Conservation (phyloP, 2,329 filamentous ascomycete species). For the Fusarium sp. region DNA sequence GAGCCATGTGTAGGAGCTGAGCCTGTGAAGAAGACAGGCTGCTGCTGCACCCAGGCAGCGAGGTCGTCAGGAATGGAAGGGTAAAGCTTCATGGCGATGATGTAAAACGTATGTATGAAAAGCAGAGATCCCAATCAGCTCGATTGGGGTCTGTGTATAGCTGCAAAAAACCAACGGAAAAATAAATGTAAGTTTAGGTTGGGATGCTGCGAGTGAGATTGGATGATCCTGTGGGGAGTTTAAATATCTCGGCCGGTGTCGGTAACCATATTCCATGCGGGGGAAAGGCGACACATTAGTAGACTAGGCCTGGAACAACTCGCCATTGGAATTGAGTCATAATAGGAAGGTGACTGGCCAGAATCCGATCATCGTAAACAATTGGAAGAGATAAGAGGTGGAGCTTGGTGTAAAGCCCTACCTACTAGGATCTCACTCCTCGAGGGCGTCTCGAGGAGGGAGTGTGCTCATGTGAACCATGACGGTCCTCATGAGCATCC, state of each 20-base stretch:
- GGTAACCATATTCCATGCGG: slow-evolving; percentile 33
- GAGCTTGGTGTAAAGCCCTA: slow-evolving; percentile 39
- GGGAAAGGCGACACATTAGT: slow-evolving; percentile 30
- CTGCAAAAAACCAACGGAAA: slow-evolving; percentile 28
- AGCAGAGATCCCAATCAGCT: slow-evolving; percentile 30
- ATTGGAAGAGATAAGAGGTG: slow-evolving; percentile 30
- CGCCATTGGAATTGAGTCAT: slow-evolving; percentile 37
- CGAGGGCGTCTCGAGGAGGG: slow-evolving; percentile 12
- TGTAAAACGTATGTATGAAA: slow-evolving; percentile 39
- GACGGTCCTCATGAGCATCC: slow-evolving; percentile 7
- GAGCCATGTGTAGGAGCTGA: slow-evolving; percentile 75
- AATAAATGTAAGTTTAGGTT: slow-evolving; percentile 24
- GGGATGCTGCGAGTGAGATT: slow-evolving; percentile 33
- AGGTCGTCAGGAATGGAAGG: slow-evolving; percentile 67
- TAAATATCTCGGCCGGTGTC: slow-evolving; percentile 25
- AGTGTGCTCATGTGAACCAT: slow-evolving; percentile 19
- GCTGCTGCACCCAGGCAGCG: slow-evolving; percentile 71
- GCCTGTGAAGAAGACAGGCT: slow-evolving; percentile 81
- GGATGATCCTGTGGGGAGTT: slow-evolving; percentile 18
- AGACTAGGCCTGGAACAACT: slow-evolving; percentile 30
- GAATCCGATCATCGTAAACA: slow-evolving; percentile 38
- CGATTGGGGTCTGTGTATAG: slow-evolving; percentile 24
- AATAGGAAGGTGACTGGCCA: slow-evolving; percentile 23
- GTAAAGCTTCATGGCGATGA: slow-evolving; percentile 69
- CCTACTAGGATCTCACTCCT: slow-evolving; percentile 28